Percentiles rank a stretch among this genome's conserved stretches.
These are phyloP conservation scores for button mushroom (Agaricus bisporus) DNA, from an alignment of 768 basidiomycete genomes.

Conservation along the genomic window DNA sequence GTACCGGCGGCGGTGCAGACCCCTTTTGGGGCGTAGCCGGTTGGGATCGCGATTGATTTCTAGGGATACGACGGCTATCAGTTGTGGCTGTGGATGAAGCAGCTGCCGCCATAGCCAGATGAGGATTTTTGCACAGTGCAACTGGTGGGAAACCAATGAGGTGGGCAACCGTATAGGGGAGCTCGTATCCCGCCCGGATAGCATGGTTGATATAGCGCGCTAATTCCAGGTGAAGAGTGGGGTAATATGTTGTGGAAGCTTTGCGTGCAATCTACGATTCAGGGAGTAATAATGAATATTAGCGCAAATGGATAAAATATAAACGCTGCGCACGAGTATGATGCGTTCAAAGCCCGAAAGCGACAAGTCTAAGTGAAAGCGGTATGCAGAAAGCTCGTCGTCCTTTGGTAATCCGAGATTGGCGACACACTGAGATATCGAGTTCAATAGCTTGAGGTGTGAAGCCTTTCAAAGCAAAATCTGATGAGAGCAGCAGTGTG, in stretches of 20 bases:
- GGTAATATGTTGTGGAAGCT: conserved; percentile 92
- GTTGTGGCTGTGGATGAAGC: conserved; percentile 12
- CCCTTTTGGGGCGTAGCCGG: conserved; percentile 21
- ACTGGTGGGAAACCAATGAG: conserved; percentile 76
- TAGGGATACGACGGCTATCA: conserved; percentile 18
- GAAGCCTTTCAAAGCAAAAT: conserved; percentile 51
- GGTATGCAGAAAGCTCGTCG: conserved; percentile 69
- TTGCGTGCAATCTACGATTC: conserved; percentile 78
- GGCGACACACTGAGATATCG: conserved; percentile 60
- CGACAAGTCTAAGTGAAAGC: conserved; percentile 85
- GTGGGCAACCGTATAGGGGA: conserved; percentile 78
- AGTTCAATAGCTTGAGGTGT: conserved; percentile 84
- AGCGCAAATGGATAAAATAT: neutral
- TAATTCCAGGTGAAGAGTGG: conserved; percentile 89
- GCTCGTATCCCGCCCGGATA: conserved; percentile 57
- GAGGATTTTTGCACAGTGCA: conserved; percentile 42
- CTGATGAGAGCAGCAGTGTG: neutral
- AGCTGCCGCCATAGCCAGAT: neutral
- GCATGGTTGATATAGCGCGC: conserved; percentile 78
- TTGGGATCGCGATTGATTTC: conserved; percentile 11
- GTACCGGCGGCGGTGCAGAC: conserved; percentile 19
- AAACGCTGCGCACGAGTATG: conserved; percentile 55
- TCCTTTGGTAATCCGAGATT: conserved; percentile 62
- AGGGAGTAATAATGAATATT: neutral
- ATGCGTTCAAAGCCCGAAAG: conserved; percentile 89